phyloP scores from a whole-genome alignment of 2,329 filamentous ascomycete species.

The Onygena corvina region DNA sequence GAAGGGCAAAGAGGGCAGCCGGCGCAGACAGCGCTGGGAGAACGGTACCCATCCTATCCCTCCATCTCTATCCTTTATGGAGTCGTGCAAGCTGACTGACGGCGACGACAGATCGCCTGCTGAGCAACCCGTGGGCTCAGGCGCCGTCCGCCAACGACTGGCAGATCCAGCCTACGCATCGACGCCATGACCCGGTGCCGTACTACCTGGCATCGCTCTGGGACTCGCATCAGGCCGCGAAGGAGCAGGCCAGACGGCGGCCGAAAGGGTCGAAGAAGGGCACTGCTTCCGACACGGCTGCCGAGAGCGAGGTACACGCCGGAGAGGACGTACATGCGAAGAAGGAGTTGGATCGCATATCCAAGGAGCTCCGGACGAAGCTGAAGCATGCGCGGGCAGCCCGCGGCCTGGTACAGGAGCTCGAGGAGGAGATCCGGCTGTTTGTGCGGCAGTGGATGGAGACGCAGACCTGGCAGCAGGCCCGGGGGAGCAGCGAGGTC shows the following conservation, averaged over 20 bases:
- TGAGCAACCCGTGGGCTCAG: constrained; percentile 74
- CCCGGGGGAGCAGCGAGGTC: constrained; percentile 23
- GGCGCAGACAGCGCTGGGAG: constrained; percentile 82
- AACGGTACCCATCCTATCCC: constrained; percentile 50
- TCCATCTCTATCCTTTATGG: neutral
- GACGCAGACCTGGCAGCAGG: constrained; percentile 38
- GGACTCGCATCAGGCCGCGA: constrained; percentile 48
- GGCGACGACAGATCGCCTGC: constrained; percentile 55
- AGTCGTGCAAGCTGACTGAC: too few species aligned
- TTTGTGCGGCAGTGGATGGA: constrained; percentile 56
- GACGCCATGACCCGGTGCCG: constrained; percentile 58
- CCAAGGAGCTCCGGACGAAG: constrained; percentile 65
- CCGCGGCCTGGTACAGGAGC: constrained; percentile 63
- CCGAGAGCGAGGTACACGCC: constrained; percentile 19
- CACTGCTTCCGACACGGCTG: constrained; percentile 24
- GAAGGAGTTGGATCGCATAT: constrained; percentile 43
- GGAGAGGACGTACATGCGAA: constrained; percentile 27
- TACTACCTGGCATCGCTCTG: constrained; percentile 83
- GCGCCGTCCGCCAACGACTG: constrained; percentile 75
- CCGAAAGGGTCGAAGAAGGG: constrained; percentile 14
- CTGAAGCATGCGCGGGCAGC: constrained; percentile 71
- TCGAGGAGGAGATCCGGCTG: constrained; percentile 71
- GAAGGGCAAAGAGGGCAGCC: constrained; percentile 82
- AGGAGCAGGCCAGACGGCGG: constrained; percentile 27
- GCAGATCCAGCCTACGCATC: constrained; percentile 69